A percentile compares a stretch with the other conserved stretches of the same genome.
Evolutionary conservation across 176 grass and related monocot species (phyloP).

Genomic region (Alopecurus myosuroides): DNA sequence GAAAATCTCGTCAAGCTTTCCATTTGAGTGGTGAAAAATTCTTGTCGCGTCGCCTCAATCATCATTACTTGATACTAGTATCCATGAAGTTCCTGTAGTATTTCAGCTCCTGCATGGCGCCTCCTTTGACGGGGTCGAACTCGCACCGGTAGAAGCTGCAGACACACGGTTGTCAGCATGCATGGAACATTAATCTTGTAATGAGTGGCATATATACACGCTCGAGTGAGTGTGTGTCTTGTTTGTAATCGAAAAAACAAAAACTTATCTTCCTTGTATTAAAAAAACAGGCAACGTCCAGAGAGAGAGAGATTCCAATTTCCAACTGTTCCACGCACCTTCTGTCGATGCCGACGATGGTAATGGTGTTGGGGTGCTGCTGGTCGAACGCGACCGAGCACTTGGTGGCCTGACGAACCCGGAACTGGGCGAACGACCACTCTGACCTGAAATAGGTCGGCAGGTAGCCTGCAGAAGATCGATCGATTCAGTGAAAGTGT

Average conservation of each 20-base stretch:
- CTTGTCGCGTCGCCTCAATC: background rate
- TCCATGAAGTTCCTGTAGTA: constrained; percentile 56
- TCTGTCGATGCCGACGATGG: constrained; percentile 71
- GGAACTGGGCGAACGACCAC: constrained; percentile 61
- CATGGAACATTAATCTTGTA: too few species aligned
- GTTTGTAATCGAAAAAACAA: too few species aligned
- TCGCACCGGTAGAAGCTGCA: constrained; percentile 78
- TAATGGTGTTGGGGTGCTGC: constrained; percentile 39
- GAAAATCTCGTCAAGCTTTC: too few species aligned
- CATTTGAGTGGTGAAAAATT: background rate
- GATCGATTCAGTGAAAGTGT: background rate
- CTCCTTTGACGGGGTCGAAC: constrained; percentile 53
- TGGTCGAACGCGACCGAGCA: constrained; percentile 60
- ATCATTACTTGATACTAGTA: background rate
- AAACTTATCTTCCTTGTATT: too few species aligned
- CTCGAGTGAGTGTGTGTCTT: too few species aligned
- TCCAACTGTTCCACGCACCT: constrained; percentile 34
- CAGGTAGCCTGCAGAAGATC: constrained; percentile 36
- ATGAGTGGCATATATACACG: too few species aligned
- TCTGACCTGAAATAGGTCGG: constrained; percentile 66
- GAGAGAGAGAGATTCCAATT: background rate
- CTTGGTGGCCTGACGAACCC: constrained; percentile 41
- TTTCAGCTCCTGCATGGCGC: constrained; percentile 57
- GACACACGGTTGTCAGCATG: background rate
- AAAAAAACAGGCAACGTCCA: too few species aligned